phyloP scores from a whole-genome alignment of 441 rosid species.

The Melastoma candidum region DNA sequence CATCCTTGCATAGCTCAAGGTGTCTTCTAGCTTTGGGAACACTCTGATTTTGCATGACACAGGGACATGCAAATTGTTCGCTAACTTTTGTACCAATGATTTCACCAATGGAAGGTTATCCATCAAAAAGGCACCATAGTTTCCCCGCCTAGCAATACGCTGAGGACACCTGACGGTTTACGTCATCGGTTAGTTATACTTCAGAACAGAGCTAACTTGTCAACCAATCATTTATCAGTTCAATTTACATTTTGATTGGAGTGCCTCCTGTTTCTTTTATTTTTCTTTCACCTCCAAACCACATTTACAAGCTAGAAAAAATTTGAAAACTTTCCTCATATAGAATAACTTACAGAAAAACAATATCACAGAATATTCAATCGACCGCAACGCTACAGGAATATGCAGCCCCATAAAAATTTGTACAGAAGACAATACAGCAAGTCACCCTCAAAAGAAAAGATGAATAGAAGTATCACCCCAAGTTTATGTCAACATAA shows the following conservation, averaged over 20 bases:
- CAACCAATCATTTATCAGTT: no score
- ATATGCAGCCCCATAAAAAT: no score
- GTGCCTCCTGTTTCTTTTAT: no score
- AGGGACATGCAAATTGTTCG: slow-evolving; percentile 49
- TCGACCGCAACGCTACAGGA: no score
- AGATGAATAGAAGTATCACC: slow-evolving; percentile 27
- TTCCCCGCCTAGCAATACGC: slow-evolving; percentile 71
- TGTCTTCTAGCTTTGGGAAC: slow-evolving; percentile 64
- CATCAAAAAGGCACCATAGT: slow-evolving; percentile 92
- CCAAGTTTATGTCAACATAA: slow-evolving; percentile 85
- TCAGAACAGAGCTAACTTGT: not conserved
- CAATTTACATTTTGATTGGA: no score
- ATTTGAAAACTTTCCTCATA: no score
- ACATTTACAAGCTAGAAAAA: no score
- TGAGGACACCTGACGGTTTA: slow-evolving; percentile 65
- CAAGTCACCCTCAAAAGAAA: not conserved
- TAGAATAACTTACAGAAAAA: no score
- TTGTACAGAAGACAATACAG: no score
- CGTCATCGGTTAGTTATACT: not conserved
- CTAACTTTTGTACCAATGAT: slow-evolving; percentile 66
- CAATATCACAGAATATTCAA: no score
- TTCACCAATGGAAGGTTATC: slow-evolving; percentile 81
- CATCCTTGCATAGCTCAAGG: slow-evolving; percentile 72
- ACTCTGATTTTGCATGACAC: slow-evolving; percentile 87
- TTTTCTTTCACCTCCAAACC: no score